Evolutionary conservation across 331 rosid species (phyloP).

Genomic region (Telfairia occidentalis): DNA sequence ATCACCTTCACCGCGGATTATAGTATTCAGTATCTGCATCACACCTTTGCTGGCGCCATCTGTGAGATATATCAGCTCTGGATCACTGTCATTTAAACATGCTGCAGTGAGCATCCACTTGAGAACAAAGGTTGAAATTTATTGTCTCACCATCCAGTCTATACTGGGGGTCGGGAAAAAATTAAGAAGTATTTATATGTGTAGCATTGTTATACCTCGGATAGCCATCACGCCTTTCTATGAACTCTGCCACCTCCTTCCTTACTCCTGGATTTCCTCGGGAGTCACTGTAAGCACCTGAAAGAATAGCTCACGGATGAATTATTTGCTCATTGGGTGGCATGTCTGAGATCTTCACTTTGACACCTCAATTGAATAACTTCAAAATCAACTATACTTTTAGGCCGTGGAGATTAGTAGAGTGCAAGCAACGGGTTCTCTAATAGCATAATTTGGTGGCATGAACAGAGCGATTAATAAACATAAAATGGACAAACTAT

Average conservation of each 20-base stretch:
- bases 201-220: conserved; percentile 47
- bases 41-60: conserved; percentile 99
- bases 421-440: not conserved
- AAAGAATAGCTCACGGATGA: not conserved
- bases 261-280: conserved; percentile 84
- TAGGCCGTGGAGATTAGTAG: not conserved
- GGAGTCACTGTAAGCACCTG: conserved; percentile 98
- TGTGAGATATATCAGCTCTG: conserved; percentile 84
- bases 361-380: not conserved
- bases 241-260: conserved; percentile 92
- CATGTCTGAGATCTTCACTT: not conserved
- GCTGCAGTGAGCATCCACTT: not conserved
- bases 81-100: conserved; percentile 50
- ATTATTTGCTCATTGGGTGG: not conserved
- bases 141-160: not conserved
- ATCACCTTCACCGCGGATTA: conserved; percentile 66
- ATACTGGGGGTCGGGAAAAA: too few species aligned
- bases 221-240: conserved; percentile 84
- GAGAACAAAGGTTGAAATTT: not conserved
- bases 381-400: not conserved
- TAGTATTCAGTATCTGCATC: conserved; percentile 78
- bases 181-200: not conserved
- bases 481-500: not conserved
- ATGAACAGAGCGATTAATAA: not conserved
- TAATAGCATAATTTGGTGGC: not conserved